Evolutionary conservation across 148 eudicot species (phyloP).

Genomic region (Hydrangea macrophylla): DNA sequence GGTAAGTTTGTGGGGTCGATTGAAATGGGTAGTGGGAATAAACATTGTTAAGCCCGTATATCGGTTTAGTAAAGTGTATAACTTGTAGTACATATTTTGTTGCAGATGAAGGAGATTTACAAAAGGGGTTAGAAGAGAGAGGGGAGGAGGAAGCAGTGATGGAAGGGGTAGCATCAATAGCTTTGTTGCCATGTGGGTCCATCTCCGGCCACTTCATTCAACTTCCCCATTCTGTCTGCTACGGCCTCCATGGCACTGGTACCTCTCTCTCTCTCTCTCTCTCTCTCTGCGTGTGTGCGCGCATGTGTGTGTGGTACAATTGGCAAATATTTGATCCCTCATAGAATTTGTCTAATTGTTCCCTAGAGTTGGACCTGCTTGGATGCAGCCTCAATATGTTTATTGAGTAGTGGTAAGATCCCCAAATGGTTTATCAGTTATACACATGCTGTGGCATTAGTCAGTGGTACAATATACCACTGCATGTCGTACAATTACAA

Average conservation of each 20-base stretch:
- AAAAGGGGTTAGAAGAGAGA: conserved; percentile 15
- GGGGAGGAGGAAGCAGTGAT: conserved; percentile 32
- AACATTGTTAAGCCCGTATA: background rate
- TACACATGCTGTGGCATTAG: too few relatives aligned
- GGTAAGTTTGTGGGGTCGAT: background rate
- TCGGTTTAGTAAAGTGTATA: too few relatives aligned
- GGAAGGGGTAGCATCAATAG: conserved; percentile 96
- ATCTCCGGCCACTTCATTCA: conserved; percentile 94
- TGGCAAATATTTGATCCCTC: background rate
- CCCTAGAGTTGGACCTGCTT: background rate
- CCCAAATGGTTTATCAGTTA: too few relatives aligned
- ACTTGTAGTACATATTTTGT: background rate
- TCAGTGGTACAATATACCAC: too few relatives aligned
- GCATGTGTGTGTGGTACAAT: too few relatives aligned
- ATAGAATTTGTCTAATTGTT: background rate
- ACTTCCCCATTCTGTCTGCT: conserved; percentile 81
- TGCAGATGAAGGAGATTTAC: conserved; percentile 9
- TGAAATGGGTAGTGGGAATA: background rate
- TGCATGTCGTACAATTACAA: too few relatives aligned
- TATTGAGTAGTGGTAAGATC: too few relatives aligned
- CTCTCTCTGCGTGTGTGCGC: background rate
- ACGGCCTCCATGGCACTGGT: conserved; percentile 93
- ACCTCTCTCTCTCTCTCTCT: conserved; percentile 8
- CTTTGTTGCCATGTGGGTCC: conserved; percentile 71
- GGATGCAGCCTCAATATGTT: background rate